Evolutionary conservation across 306 rosid genomes (phyloP), one percentile per base, ranked within the genome.

Genomic region (barrel medic (Medicago truncatula)): DNA sequence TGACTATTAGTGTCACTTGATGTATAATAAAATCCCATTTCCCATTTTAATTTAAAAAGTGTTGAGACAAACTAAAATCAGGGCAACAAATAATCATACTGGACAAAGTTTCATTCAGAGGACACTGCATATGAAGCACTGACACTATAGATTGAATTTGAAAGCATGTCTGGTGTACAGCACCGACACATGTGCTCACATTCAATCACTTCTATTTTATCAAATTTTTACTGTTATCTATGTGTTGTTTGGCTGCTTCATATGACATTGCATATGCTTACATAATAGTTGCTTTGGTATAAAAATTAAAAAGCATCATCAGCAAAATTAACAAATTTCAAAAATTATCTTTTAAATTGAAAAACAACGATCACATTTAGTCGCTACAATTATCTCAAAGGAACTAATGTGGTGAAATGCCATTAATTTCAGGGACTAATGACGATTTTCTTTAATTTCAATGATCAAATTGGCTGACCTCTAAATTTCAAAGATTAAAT

Each of bases 91-190:
- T 67, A 28, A 58, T 34, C 71, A 23, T 13, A 66, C 9, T 9
- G 58, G 21, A 34, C 70, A 73, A 56, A 69, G 28, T 40, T 79
- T 75, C 49, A 44, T 54, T 9, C 46, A 65, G 52, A 79, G 59
- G 47, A 50, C 71, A 62, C 6, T 58, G 63, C 9, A 58, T 12
- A 58, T 58, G 16, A n/a, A 52, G 23, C 23, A 52, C 23, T 18
- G 10, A 52, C 58, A 7, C 11, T 52, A n/a, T 8, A 7, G 17
- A 16, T 52, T 16, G 23, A 52, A 52, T 7, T 52, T 16, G 23
- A 52, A 52, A 4, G 9, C 23, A 52, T 52, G 5, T 2, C 5
- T 0, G 8, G 4, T 52, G 58, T 16, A 11, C 58, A 0, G n/a
- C 11, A 2, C 11, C 38, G 38, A 16, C 23, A 53, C 28, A 54